A percentile compares a stretch with the other conserved stretches of the same genome.
Evolutionary conservation across 768 basidiomycete genomes (phyloP).

Genomic region (Gelatoporia subvermispora): DNA sequence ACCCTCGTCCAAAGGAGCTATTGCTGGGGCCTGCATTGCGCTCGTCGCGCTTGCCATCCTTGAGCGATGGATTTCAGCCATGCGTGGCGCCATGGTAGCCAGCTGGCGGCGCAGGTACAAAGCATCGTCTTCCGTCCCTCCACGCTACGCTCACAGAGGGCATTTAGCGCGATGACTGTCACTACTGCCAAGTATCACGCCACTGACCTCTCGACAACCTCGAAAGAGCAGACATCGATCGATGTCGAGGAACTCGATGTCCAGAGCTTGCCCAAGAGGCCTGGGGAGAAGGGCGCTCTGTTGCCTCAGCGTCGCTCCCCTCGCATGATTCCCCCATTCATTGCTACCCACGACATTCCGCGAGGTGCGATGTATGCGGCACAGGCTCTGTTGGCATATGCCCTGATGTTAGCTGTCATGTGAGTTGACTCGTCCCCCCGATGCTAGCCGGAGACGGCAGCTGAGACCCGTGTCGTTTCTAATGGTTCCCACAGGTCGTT

Average conservation of each 20-base stretch:
- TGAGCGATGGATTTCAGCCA: conserved; percentile 64
- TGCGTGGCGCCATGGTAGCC: conserved; percentile 45
- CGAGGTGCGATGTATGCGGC: conserved; percentile 62
- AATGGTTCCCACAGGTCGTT: conserved; percentile 59
- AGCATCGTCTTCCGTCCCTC: too few species aligned
- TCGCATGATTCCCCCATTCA: conserved; percentile 58
- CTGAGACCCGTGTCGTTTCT: conserved; percentile 6
- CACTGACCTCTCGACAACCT: not conserved
- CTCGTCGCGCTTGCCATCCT: conserved; percentile 63
- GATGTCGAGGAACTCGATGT: conserved; percentile 12
- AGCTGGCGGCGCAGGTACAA: conserved; percentile 58
- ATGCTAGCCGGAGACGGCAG: not conserved
- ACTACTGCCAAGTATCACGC: too few species aligned
- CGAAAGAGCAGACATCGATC: not conserved
- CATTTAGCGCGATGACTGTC: not conserved
- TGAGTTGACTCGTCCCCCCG: conserved; percentile 32
- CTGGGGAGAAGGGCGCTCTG: not conserved
- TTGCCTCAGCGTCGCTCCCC: conserved; percentile 11
- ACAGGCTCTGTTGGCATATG: conserved; percentile 60
- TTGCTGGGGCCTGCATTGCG: conserved; percentile 71
- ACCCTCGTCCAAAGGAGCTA: conserved; percentile 64
- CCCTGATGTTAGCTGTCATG: conserved; percentile 82
- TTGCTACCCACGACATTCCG: conserved; percentile 58
- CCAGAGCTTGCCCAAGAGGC: not conserved
- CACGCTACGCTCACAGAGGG: not conserved